These are phyloP conservation scores for Lactifluus rugatus DNA, from an alignment of 768 basidiomycete genomes.

Conservation along the genomic window DNA sequence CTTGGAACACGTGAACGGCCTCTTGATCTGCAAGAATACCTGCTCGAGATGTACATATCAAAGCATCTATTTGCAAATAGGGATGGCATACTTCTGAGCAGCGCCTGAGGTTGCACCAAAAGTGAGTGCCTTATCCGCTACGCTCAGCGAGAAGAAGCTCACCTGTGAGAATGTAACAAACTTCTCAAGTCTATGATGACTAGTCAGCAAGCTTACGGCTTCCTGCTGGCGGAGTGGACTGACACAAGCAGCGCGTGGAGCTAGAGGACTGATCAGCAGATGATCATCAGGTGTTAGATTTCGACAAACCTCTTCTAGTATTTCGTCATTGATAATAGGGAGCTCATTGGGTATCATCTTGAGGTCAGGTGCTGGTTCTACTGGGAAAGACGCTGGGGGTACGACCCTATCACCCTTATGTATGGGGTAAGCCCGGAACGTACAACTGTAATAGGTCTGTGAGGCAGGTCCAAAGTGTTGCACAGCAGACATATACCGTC, in stretches of 20 bases:
- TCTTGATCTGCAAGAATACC: slow-evolving; percentile 17
- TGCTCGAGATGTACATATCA: not conserved
- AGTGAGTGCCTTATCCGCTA: not conserved
- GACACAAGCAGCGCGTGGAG: slow-evolving; percentile 54
- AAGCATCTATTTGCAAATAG: not conserved
- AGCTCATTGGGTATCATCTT: slow-evolving; percentile 13
- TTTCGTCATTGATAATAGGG: slow-evolving; percentile 34
- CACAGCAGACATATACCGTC: slow-evolving; percentile 30
- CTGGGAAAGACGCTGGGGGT: slow-evolving; percentile 44
- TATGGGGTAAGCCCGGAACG: slow-evolving; percentile 30
- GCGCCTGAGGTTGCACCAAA: not conserved
- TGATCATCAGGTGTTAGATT: not conserved
- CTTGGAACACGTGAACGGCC: slow-evolving; percentile 16
- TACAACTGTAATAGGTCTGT: slow-evolving; percentile 30
- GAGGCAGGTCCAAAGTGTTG: not conserved
- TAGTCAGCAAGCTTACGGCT: not conserved
- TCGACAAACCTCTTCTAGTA: slow-evolving; percentile 36
- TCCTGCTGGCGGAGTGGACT: not conserved
- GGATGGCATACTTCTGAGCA: slow-evolving; percentile 5
- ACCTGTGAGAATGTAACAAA: slow-evolving; percentile 25
- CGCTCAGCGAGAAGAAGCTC: not conserved
- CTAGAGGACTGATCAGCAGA: slow-evolving; percentile 25
- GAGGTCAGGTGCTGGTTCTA: slow-evolving; percentile 24
- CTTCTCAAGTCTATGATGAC: slow-evolving; percentile 22
- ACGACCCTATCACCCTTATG: slow-evolving; percentile 35